Base-by-base conservation (phyloP, 768 basidiomycete genomes). In the Rhizopogon vulgaris region DNA sequence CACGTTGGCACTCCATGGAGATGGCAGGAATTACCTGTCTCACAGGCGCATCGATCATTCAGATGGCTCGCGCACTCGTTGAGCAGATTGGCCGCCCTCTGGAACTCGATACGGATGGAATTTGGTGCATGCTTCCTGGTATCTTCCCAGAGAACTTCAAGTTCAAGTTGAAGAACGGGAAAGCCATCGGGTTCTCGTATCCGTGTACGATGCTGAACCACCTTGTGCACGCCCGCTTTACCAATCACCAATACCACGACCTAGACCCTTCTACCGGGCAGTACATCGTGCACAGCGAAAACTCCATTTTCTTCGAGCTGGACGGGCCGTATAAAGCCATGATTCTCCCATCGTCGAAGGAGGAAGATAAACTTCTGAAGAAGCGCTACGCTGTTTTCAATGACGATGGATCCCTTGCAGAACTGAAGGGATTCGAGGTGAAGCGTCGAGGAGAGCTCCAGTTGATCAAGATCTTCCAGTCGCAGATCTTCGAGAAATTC, bases 201-300 rank as follows among this genome's bases (percentile, higher is more conserved):
- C 96, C 96, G 0, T 98, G 96, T 69, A 98, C 94, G 5, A 99
- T 99, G 95, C 82, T 99, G 55, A 99, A 99, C 63, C 96, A 99
- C 63, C 85, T 98, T 56, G 95, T 98, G 38, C 80, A 98, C 62
- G 94, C 87, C 34, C 75, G 86, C 60, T 98, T 98, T 72, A 99
- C 96, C 49, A 98, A 99, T 62, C 82, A 98, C 57, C 95, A 98
- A 67, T 99, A 99, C 66, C 96, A 98, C 67, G 87, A 94, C 59
- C 75, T 95, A 18, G 85, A 97, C 63, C 79, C 81, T 6, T 84
- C 85, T 47, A 87, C 87, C 0, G 94, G 94, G 27, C 82, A 85
- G 55, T 97, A 96, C 69, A 73, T 73, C 17, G 72, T 98, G 27
- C 89, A 90, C 56, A 90, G 85, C 69, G 96, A 98, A 70, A 98